These are phyloP conservation scores for Lipomyces starkeyi DNA, from an alignment of 805 yeast genomes.

Conservation along the genomic window DNA sequence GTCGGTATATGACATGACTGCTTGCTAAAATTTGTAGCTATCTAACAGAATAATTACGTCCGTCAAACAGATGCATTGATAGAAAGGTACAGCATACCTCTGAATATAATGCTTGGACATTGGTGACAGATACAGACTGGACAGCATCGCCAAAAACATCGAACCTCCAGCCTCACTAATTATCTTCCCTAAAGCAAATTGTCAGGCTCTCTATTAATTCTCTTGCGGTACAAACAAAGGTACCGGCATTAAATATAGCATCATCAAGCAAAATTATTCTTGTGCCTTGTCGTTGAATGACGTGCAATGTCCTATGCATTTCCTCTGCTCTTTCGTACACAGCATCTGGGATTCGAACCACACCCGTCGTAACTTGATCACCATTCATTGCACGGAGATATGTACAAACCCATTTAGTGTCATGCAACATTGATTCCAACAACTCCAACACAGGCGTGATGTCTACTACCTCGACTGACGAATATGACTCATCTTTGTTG, in stretches of 20 bases:
- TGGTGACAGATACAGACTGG: neutral
- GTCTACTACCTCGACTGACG: neutral
- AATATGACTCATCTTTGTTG: neutral
- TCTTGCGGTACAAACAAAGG: neutral
- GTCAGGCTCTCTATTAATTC: neutral
- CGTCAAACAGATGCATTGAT: neutral
- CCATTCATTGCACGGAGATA: neutral
- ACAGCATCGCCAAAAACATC: neutral
- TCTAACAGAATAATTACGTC: neutral
- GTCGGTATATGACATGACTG: no score
- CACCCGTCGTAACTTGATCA: neutral
- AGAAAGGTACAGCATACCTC: neutral
- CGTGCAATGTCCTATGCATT: neutral
- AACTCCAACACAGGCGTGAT: neutral
- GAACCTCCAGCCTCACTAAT: neutral
- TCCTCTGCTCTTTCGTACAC: neutral
- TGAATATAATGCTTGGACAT: neutral
- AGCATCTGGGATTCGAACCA: neutral
- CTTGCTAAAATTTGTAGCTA: neutral
- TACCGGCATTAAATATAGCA: neutral
- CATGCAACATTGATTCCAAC: neutral
- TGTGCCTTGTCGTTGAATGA: neutral
- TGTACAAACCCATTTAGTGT: neutral
- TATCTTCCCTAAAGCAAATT: neutral
- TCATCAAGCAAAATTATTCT: slow-evolving; percentile 1